phyloP scores from a whole-genome alignment of 1,139 yeast species.

The Pichia sp. region DNA sequence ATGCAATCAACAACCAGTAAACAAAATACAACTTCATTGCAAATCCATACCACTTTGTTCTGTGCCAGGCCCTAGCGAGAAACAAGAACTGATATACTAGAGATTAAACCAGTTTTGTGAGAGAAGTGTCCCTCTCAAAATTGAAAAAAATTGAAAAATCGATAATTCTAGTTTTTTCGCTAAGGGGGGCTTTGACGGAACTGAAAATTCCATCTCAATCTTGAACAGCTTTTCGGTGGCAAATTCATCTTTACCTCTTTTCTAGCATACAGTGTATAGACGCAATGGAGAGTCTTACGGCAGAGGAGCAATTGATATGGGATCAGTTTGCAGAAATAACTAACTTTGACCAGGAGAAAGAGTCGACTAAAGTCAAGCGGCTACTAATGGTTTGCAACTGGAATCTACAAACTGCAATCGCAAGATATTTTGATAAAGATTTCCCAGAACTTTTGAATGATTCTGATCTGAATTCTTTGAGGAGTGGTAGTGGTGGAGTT shows the following conservation, averaged over 20 bases:
- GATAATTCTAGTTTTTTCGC: neutral
- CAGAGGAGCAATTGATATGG: slow-evolving; percentile 26
- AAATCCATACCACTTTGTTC: neutral
- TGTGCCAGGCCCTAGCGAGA: neutral
- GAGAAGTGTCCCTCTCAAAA: slow-evolving; percentile 2
- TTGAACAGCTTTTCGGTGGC: neutral
- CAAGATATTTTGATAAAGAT: slow-evolving; percentile 43
- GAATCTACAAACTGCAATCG: slow-evolving; percentile 45
- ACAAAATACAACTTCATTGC: neutral
- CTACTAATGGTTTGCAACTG: slow-evolving; percentile 40
- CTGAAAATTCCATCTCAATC: neutral
- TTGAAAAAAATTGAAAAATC: neutral
- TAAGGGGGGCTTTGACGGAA: too few species aligned
- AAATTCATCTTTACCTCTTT: neutral
- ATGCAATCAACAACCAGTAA: neutral
- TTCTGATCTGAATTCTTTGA: neutral
- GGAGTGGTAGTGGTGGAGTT: neutral
- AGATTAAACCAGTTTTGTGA: neutral
- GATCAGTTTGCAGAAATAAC: slow-evolving; percentile 43
- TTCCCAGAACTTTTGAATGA: slow-evolving; percentile 31
- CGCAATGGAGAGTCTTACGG: slow-evolving; percentile 19
- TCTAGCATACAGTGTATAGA: neutral
- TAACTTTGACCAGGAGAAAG: slow-evolving; percentile 34
- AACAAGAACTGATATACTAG: neutral
- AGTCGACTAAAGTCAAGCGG: slow-evolving; percentile 33